Conservation (phyloP, 148 eudicot genomes). For the Fagopyrum tataricum region DNA sequence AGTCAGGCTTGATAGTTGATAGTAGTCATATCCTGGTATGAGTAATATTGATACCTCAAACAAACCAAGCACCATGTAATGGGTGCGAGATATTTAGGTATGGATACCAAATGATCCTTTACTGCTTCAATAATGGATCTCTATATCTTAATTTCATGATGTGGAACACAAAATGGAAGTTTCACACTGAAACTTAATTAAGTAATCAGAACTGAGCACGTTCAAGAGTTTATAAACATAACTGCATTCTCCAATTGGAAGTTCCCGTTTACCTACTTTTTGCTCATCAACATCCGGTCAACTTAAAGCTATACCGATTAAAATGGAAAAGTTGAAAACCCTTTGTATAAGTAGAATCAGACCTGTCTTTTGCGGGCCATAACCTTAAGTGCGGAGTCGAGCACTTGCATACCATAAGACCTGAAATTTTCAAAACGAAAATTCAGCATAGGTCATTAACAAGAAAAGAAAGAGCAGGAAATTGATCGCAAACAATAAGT, state of each 20-base stretch:
- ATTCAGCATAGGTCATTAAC: not conserved
- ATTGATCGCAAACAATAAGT: not conserved
- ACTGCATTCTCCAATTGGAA: not conserved
- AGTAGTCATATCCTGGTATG: too few species aligned
- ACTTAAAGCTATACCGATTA: not conserved
- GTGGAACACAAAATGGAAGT: not conserved
- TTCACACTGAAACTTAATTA: not conserved
- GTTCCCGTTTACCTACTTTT: not conserved
- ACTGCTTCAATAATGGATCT: not conserved
- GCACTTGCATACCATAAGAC: not conserved
- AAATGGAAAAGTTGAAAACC: too few species aligned
- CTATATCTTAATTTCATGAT: not conserved
- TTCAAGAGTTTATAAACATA: not conserved
- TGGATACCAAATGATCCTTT: too few species aligned
- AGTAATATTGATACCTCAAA: too few species aligned
- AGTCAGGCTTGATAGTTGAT: too few species aligned
- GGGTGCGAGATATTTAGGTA: too few species aligned
- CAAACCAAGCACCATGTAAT: too few species aligned
- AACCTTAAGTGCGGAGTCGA: not conserved
- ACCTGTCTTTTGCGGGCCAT: not conserved
- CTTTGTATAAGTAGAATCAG: not conserved
- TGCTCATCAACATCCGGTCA: not conserved
- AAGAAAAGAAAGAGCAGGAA: not conserved
- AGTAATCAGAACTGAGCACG: not conserved
- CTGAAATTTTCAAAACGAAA: not conserved